A percentile compares a stretch with the other conserved stretches of the same genome.
Evolutionary conservation across 345 rosid genomes (phyloP).

Genomic region (Durio zibethinus): DNA sequence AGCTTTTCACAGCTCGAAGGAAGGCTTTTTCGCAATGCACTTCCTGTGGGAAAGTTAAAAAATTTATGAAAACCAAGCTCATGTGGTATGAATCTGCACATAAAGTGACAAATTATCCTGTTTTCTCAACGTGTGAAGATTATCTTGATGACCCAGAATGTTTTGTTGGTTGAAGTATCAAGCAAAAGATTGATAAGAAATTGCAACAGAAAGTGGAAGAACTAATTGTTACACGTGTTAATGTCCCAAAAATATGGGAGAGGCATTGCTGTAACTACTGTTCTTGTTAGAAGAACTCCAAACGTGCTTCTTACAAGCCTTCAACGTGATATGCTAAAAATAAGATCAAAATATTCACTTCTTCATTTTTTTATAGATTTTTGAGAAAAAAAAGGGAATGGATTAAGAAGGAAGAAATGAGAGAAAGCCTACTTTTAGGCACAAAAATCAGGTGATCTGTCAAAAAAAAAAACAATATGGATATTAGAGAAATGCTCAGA

Average conservation of each 20-base stretch:
- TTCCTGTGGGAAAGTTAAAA: background rate
- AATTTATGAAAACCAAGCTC: background rate
- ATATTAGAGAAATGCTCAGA: conserved; percentile 15
- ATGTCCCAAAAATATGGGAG: background rate
- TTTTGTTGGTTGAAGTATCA: background rate
- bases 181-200: background rate
- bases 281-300: background rate
- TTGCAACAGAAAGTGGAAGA: background rate
- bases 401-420: conserved; percentile 10
- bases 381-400: conserved; percentile 7
- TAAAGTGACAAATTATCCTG: background rate
- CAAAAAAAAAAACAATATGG: background rate
- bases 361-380: background rate
- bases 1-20: background rate
- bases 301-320: conserved; percentile 3
- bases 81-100: background rate
- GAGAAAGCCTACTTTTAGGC: conserved; percentile 23
- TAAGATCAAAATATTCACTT: conserved; percentile 5
- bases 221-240: background rate
- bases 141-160: background rate
- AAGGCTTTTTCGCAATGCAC: background rate
- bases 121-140: background rate
- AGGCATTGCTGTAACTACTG: background rate
- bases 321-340: conserved; percentile 3
- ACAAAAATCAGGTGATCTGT: conserved; percentile 21